Base-by-base conservation (phyloP, 2,329 filamentous ascomycete genomes). In the Fusarium pininemorale region DNA sequence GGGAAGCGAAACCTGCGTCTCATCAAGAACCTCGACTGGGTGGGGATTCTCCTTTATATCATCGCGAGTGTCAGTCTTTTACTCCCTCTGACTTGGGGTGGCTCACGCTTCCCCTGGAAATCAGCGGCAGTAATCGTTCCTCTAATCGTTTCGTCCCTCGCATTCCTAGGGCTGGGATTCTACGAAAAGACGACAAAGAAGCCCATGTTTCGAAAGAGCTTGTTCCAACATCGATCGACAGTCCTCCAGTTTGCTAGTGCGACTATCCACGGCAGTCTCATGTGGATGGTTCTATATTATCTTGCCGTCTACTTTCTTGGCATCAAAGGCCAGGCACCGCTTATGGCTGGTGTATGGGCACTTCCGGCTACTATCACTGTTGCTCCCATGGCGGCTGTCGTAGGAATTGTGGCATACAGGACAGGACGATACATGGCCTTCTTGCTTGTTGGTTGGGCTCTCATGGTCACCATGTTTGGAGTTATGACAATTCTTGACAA, bases 321-420 rank as follows among this genome's bases (percentile, higher is more conserved):
- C 4, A 69, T 80, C 58, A 78, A 75, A 53, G 55, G 59, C 22
- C 63, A 69, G 24, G 61, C 72, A 22, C 70, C 78, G 11, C 56
- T 79, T 7, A 73, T 73, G 70, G 74, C 78, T 11, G 78, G 77
- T 14, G 84, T 91, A 2, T 88, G 88, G 22, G 79, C 88, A 35
- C 87, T 92, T 56, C 90, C 90, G 0, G 85, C 90, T 70, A 89
- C 88, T 1, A 87, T 92, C 72, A 91, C 90, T 5, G 88, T 93
- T 15, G 90, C 90, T 0, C 90, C 91, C 0, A 86, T 89, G 59
- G 88, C 88, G 8, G 83, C 91, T 42, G 77, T 88, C 0, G 87
- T 88, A 11, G 91, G 90, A 22, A 77, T 89, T 54, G 66, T 86
- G 10, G 88, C 90, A 50, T 85, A 87, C 9, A 82, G 84, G 24